phyloP scores from a whole-genome alignment of 106 monocot species.

The Allium fistulosum region DNA sequence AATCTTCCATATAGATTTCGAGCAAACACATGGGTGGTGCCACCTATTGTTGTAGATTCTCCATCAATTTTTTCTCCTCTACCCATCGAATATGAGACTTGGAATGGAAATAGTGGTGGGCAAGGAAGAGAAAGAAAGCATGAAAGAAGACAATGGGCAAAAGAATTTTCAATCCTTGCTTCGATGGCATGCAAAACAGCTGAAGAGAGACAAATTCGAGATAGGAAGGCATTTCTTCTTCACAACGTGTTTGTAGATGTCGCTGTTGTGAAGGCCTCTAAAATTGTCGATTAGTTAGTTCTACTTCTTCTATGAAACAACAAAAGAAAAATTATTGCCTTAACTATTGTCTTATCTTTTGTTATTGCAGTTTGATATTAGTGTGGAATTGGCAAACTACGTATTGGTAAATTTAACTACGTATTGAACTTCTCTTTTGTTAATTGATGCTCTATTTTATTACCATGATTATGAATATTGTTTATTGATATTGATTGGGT shows the following conservation, averaged over 20 bases:
- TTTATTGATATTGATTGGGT: no score
- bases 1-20: constrained; percentile 98
- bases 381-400: no score
- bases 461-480: no score
- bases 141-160: constrained; percentile 60
- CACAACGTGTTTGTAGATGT: constrained; percentile 87
- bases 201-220: constrained; percentile 87
- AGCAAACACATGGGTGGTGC: constrained; percentile 96
- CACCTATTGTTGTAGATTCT: constrained; percentile 59
- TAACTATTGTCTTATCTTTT: no score
- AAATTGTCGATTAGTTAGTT: no score
- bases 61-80: constrained; percentile 61
- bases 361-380: no score
- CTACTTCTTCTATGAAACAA: no score
- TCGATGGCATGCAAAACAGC: constrained; percentile 85
- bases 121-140: constrained; percentile 75
- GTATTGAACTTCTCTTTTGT: no score
- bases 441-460: no score
- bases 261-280: constrained; percentile 70
- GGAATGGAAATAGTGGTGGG: constrained; percentile 85
- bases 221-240: constrained; percentile 85
- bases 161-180: constrained; percentile 68
- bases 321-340: no score
- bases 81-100: constrained; percentile 76
- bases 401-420: no score